phyloP scores from a whole-genome alignment of 2,329 filamentous ascomycete genomes.

The Colletotrichum phormii region DNA sequence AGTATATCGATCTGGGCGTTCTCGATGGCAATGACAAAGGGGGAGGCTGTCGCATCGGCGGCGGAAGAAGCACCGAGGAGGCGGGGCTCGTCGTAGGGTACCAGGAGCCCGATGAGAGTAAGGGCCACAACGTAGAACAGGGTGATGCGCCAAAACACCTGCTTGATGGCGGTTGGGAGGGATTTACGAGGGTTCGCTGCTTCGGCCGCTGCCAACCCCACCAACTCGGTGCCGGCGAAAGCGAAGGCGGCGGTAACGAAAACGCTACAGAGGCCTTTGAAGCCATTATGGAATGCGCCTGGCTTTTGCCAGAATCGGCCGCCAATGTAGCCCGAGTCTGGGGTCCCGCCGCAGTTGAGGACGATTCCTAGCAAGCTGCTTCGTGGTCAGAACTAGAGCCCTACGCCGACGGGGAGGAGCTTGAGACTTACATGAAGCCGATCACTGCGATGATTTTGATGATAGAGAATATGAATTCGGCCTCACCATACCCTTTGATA shows the following conservation, averaged over 20 bases:
- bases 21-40: slow-evolving; percentile 92
- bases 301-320: slow-evolving; percentile 81
- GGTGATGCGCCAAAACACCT: slow-evolving; percentile 94
- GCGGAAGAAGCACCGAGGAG: slow-evolving; percentile 68
- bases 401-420: not conserved
- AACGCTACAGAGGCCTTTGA: slow-evolving; percentile 84
- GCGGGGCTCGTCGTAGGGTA: slow-evolving; percentile 75
- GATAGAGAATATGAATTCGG: slow-evolving; percentile 87
- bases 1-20: slow-evolving; percentile 85
- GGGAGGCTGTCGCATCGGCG: slow-evolving; percentile 76
- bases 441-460: slow-evolving; percentile 89
- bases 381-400: slow-evolving; percentile 37
- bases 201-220: slow-evolving; percentile 82
- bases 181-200: slow-evolving; percentile 84
- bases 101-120: slow-evolving; percentile 82
- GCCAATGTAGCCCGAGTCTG: slow-evolving; percentile 81
- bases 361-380: slow-evolving; percentile 83
- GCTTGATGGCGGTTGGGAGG: slow-evolving; percentile 88
- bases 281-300: slow-evolving; percentile 86
- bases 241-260: slow-evolving; percentile 83
- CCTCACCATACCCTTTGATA: slow-evolving; percentile 89
- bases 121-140: slow-evolving; percentile 91
- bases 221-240: slow-evolving; percentile 81
- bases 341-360: slow-evolving; percentile 84
- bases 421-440: slow-evolving; percentile 79